A percentile compares a stretch with the other conserved stretches of the same genome.
These are phyloP conservation scores for Stagonosporopsis chrysanthemi DNA, from an alignment of 2,329 filamentous ascomycete species.

Conservation along the genomic window DNA sequence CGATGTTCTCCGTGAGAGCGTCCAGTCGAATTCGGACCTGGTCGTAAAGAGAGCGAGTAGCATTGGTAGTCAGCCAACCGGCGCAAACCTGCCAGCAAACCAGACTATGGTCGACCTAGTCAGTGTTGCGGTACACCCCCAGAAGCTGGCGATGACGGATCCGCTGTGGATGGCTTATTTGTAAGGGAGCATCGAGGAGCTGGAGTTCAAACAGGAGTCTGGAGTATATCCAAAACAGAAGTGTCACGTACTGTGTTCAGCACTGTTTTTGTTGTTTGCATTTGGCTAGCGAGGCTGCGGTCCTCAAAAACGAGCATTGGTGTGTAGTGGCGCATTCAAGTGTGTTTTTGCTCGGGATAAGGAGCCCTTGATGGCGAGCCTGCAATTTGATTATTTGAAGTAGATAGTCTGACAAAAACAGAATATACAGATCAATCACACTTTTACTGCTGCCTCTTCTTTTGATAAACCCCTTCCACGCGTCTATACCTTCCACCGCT, in stretches of 20 bases:
- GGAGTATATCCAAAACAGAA: neutral
- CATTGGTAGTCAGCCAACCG: conserved; percentile 77
- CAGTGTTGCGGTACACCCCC: conserved; percentile 89
- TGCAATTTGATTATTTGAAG: neutral
- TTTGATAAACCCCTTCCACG: neutral
- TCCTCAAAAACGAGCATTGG: neutral
- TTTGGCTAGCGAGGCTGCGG: neutral
- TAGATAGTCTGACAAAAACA: conserved; percentile 1
- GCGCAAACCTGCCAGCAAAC: conserved; percentile 83
- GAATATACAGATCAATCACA: neutral
- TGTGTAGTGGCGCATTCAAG: neutral
- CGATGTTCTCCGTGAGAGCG: conserved; percentile 76
- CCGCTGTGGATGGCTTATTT: conserved; percentile 97
- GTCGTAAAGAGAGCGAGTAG: conserved; percentile 91
- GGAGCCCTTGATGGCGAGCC: neutral
- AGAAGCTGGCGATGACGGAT: conserved; percentile 87
- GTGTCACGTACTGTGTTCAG: neutral
- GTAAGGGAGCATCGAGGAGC: conserved; percentile 52
- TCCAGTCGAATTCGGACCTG: conserved; percentile 85
- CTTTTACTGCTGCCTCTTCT: too few relatives aligned
- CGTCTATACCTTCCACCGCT: neutral
- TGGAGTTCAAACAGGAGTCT: neutral
- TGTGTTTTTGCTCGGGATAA: neutral
- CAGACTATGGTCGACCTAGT: conserved; percentile 97
- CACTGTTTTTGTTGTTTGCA: neutral